phyloP scores from a whole-genome alignment of 495 filamentous ascomycete species.

The Talaromyces trachyspermus region DNA sequence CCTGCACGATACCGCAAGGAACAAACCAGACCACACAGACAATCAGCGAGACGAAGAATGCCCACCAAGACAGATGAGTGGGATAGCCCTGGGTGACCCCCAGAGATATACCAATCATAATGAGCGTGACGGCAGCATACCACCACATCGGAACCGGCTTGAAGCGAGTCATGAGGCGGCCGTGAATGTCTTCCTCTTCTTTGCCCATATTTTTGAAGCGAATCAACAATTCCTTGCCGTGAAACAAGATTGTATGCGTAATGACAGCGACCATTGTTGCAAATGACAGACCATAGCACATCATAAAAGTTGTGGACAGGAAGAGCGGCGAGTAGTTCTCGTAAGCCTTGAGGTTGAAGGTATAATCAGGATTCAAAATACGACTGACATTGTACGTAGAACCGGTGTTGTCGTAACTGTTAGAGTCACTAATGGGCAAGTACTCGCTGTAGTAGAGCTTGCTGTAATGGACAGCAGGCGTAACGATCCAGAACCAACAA shows the following conservation, averaged over 20 bases:
- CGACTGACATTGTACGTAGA: conserved; percentile 42
- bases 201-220: conserved; percentile 39
- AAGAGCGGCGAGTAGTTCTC: conserved; percentile 53
- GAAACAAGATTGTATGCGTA: conserved; percentile 47
- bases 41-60: conserved; percentile 44
- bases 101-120: conserved; percentile 45
- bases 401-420: conserved; percentile 52
- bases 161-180: conserved; percentile 54
- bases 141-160: conserved; percentile 56
- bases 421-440: conserved; percentile 49
- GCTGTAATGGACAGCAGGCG: conserved; percentile 45
- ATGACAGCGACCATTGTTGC: conserved; percentile 50
- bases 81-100: conserved; percentile 45
- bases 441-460: conserved; percentile 43
- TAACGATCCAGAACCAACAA: conserved; percentile 45
- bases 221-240: conserved; percentile 47
- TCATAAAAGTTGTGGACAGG: conserved; percentile 51
- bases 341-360: conserved; percentile 49
- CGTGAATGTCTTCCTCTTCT: conserved; percentile 62
- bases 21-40: conserved; percentile 44
- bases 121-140: conserved; percentile 43
- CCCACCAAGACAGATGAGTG: conserved; percentile 46
- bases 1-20: conserved; percentile 47
- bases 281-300: conserved; percentile 54
- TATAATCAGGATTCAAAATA: conserved; percentile 45